Conservation (phyloP, 176 grass and related monocot species). For the Rhynchospora tenuis region DNA sequence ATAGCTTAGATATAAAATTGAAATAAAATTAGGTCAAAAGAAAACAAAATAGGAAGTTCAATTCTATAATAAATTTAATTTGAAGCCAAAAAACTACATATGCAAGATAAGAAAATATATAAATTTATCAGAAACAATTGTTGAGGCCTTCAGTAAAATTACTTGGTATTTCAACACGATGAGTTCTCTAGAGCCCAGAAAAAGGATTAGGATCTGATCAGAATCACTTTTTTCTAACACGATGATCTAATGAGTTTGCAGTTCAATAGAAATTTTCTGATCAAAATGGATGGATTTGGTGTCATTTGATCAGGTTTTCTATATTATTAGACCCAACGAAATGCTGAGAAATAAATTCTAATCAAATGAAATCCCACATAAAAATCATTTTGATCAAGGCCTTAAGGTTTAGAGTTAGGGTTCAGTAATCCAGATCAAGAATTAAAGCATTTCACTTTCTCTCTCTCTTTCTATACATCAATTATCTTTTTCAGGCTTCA, state of each 20-base stretch:
- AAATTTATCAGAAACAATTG: not conserved
- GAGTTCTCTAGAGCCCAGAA: not conserved
- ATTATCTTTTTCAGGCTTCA: not conserved
- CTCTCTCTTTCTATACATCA: not conserved
- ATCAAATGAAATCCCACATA: too few species aligned
- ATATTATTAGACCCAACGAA: too few species aligned
- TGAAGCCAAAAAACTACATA: not conserved
- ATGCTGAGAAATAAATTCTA: too few species aligned
- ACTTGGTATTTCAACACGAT: not conserved
- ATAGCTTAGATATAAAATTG: not conserved
- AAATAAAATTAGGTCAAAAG: not conserved
- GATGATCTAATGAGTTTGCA: too few species aligned
- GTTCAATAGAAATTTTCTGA: too few species aligned
- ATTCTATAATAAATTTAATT: not conserved
- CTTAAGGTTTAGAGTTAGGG: too few species aligned
- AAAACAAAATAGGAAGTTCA: not conserved
- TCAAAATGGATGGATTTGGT: too few species aligned
- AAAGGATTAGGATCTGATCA: not conserved
- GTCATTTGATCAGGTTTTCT: too few species aligned
- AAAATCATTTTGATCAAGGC: too few species aligned
- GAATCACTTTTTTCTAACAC: too few species aligned
- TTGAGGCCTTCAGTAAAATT: not conserved
- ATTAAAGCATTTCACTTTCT: too few species aligned
- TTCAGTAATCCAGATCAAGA: too few species aligned
- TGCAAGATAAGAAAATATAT: not conserved